Conservation (phyloP, 805 yeast genomes). For the Debaryomyces maramus region DNA sequence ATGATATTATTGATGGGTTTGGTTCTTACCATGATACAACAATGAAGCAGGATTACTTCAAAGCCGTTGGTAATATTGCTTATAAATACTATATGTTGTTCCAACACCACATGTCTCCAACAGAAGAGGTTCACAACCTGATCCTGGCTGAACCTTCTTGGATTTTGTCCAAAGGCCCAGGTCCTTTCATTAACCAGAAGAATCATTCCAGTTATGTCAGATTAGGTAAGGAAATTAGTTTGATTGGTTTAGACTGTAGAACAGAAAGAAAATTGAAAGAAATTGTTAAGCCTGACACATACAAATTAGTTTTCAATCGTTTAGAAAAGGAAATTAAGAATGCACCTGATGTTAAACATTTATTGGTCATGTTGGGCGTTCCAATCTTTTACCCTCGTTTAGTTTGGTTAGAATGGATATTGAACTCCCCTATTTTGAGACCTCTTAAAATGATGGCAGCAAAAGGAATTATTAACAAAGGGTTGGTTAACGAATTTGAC, state of each 20-base stretch:
- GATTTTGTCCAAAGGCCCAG: slow-evolving; percentile 58
- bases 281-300: slow-evolving; percentile 56
- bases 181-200: slow-evolving; percentile 67
- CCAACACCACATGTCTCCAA: slow-evolving; percentile 75
- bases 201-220: slow-evolving; percentile 72
- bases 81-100: slow-evolving; percentile 85
- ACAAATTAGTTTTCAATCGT: slow-evolving; percentile 60
- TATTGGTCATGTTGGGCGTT: slow-evolving; percentile 84
- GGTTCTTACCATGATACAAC: slow-evolving; percentile 82
- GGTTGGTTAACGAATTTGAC: slow-evolving; percentile 87
- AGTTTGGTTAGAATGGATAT: slow-evolving; percentile 82
- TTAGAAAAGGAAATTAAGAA: slow-evolving; percentile 52
- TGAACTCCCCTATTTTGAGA: slow-evolving; percentile 55
- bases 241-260: slow-evolving; percentile 87
- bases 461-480: slow-evolving; percentile 62
- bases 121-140: slow-evolving; percentile 35
- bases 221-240: slow-evolving; percentile 69
- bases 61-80: slow-evolving; percentile 74
- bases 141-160: slow-evolving; percentile 47
- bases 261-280: slow-evolving; percentile 75
- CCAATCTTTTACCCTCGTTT: slow-evolving; percentile 94
- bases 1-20: slow-evolving; percentile 94
- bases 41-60: slow-evolving; percentile 69
- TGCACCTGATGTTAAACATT: slow-evolving; percentile 64
- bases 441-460: slow-evolving; percentile 65